A percentile compares a stretch with the other conserved stretches of the same genome.
Evolutionary conservation across 2,329 filamentous ascomycete species (phyloP).

Genomic region (Talaromyces funiculosus): DNA sequence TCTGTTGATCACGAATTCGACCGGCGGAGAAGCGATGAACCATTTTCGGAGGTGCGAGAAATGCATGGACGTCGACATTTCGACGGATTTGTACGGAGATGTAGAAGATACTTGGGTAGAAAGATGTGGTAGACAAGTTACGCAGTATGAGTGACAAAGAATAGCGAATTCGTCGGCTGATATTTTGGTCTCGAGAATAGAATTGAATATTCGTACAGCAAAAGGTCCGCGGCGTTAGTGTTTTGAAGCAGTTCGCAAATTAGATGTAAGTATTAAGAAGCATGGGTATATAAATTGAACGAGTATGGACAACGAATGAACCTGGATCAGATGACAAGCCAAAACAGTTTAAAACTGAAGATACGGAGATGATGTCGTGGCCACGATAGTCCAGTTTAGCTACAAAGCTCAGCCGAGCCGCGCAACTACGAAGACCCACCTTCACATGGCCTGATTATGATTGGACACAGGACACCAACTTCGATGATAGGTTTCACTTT

Average conservation of each 20-base stretch:
- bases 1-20: slow-evolving; percentile 78
- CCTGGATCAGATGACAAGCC: not conserved
- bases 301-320: not conserved
- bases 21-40: slow-evolving; percentile 80
- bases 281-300: not conserved
- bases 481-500: too few species aligned
- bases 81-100: slow-evolving; percentile 6
- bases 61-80: slow-evolving; percentile 50
- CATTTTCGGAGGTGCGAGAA: slow-evolving; percentile 62
- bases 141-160: not conserved
- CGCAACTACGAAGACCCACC: not conserved
- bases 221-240: not conserved
- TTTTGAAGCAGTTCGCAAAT: not conserved
- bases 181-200: not conserved
- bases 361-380: not conserved
- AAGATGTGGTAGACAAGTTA: not conserved
- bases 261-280: not conserved
- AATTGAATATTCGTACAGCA: not conserved
- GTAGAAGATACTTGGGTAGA: too few species aligned
- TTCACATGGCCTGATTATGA: too few species aligned
- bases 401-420: too few species aligned
- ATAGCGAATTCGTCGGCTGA: not conserved
- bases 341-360: not conserved
- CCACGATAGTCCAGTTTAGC: too few species aligned
- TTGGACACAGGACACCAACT: too few species aligned